Conservation (phyloP, 345 rosid genomes). For the Euphorbia pulcherrima region DNA sequence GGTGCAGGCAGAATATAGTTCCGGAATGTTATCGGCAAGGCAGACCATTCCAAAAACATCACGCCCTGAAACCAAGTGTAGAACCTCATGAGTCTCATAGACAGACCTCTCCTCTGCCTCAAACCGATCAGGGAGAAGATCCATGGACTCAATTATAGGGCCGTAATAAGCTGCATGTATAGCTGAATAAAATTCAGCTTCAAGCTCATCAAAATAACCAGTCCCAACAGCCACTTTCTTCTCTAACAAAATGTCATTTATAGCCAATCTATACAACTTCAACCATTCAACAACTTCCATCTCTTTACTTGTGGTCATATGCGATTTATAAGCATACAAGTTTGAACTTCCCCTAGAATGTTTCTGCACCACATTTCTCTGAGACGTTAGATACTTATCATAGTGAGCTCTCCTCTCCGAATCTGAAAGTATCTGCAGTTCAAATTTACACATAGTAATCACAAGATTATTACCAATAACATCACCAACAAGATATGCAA, state of each 20-base stretch:
- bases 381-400: slow-evolving; percentile 56
- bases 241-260: slow-evolving; percentile 67
- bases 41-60: slow-evolving; percentile 90
- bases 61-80: slow-evolving; percentile 89
- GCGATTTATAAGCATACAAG: slow-evolving; percentile 36
- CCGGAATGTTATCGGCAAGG: slow-evolving; percentile 45
- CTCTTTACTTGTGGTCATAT: slow-evolving; percentile 34
- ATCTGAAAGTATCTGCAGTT: slow-evolving; percentile 88
- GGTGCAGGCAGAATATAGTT: slow-evolving; percentile 41
- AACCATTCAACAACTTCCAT: slow-evolving; percentile 97
- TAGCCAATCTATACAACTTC: slow-evolving; percentile 73
- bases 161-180: slow-evolving; percentile 74
- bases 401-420: slow-evolving; percentile 58
- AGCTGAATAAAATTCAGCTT: slow-evolving; percentile 85
- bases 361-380: slow-evolving; percentile 49
- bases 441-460: slow-evolving; percentile 10
- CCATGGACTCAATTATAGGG: slow-evolving; percentile 69
- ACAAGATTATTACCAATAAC: not conserved
- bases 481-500: not conserved
- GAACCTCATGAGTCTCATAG: slow-evolving; percentile 61
- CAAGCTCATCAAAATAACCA: slow-evolving; percentile 66
- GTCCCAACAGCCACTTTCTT: slow-evolving; percentile 64
- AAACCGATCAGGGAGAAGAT: slow-evolving; percentile 81
- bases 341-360: slow-evolving; percentile 38
- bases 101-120: slow-evolving; percentile 98